Base-by-base conservation (phyloP, 768 basidiomycete genomes). In the Kwoniella mangroviensis region DNA sequence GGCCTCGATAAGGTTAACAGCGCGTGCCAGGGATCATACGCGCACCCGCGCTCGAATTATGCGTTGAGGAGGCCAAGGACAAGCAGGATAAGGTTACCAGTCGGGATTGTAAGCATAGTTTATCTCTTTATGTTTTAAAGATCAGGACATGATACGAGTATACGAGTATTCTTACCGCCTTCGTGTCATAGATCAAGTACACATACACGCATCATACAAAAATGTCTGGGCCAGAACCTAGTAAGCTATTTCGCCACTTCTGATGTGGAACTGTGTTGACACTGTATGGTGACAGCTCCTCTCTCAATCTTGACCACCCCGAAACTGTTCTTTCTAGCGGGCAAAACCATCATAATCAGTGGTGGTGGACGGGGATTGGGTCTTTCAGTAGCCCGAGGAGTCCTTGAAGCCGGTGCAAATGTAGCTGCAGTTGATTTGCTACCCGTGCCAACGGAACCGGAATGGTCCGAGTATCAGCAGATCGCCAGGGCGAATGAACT, bases 341-440 rank as follows among this genome's bases (percentile, higher is more conserved):
- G 60, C 54, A 73, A 71, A 24, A 74, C 68, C 9, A 60, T 76
- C n/a, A 72, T 81, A 53, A 70, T 79, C 57, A 76, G 75, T 13
- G 80, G 80, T 12, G 80, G 70, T 0, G 80, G 67, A 5, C 71
- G 80, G n/a, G 80, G 80, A 57, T 64, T 81, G 3, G 80, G 80
- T 19, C 67, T 79, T 15, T 69, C 71, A 52, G 63, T 78, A 15
- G 80, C 73, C 17, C 70, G 68, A n/a, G 65, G 75, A 6, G 60
- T 73, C 3, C 68, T 81, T 15, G 78, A 81, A 70, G 57, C 73
- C 21, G 75, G 70, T 26, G 71, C 75, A 0, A 62, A 71, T 55
- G 76, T 79, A 11, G 45, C 53, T 54, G 74, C 69, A 52, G 53
- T 76, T 19, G 79, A 80, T 57, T 24, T 80, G 41, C 75, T 78